phyloP scores from a whole-genome alignment of 108 stramenopile species.

The Seminavis robusta region DNA sequence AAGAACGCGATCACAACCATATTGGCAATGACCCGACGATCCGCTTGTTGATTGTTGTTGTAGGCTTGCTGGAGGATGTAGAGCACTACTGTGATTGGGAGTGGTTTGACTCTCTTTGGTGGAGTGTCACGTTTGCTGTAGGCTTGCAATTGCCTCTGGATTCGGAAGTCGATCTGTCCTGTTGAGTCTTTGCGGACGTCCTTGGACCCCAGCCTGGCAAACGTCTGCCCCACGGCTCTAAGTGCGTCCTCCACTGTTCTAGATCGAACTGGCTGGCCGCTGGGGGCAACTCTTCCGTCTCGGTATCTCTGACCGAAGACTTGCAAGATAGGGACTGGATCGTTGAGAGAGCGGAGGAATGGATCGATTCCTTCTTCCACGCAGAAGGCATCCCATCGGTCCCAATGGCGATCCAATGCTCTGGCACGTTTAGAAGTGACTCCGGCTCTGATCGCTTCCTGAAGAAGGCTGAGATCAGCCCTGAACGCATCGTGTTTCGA shows the following conservation, averaged over 20 bases:
- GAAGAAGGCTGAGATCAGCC: constrained; percentile 18
- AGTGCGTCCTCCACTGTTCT: constrained; percentile 19
- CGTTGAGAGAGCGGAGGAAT: constrained; percentile 16
- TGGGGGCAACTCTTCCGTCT: constrained; percentile 14
- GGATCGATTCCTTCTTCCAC: constrained; percentile 7
- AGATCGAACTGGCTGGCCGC: constrained; percentile 22
- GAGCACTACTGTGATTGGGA: constrained; percentile 10
- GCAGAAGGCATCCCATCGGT: constrained; percentile 6
- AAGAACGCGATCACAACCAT: constrained; percentile 51
- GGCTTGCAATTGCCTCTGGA: constrained; percentile 3
- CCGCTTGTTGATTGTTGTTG: neutral
- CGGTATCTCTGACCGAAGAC: constrained; percentile 35
- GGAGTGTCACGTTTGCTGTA: constrained; percentile 32
- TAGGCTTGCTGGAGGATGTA: neutral
- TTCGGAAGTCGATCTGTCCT: constrained; percentile 19
- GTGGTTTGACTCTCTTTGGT: constrained; percentile 35
- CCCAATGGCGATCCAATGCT: constrained; percentile 7
- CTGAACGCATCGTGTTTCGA: constrained; percentile 6
- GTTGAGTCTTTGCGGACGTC: constrained; percentile 13
- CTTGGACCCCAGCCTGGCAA: constrained; percentile 24
- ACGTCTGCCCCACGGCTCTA: constrained; percentile 19
- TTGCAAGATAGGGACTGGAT: constrained; percentile 29
- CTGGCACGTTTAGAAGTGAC: constrained; percentile 6
- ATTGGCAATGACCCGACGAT: constrained; percentile 16
- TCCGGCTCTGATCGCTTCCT: neutral